Conservation (phyloP, 306 rosid genomes). For the Pyrus pyrifolia region DNA sequence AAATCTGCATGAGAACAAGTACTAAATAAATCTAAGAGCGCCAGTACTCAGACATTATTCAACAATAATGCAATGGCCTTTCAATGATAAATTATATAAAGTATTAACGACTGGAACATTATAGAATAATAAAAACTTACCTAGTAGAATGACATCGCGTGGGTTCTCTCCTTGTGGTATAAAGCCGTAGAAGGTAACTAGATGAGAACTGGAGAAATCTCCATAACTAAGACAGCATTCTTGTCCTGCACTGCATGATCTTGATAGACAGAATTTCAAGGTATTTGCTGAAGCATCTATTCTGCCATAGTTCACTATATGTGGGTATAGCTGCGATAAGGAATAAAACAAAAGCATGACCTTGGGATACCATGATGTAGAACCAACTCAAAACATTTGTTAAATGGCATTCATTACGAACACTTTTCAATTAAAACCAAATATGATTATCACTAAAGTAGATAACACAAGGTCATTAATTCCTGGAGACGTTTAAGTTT, state of each 20-base stretch:
- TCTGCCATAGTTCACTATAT: conserved; percentile 67
- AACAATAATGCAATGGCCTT: background rate
- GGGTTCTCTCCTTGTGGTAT: conserved; percentile 77
- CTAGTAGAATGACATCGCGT: conserved; percentile 65
- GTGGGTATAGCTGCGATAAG: conserved; percentile 65
- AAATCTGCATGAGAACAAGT: conserved; percentile 35
- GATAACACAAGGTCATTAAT: background rate
- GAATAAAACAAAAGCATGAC: conserved; percentile 17
- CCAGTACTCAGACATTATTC: background rate
- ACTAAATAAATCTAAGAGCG: background rate
- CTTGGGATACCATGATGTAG: background rate
- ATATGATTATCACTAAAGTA: background rate
- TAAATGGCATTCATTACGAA: background rate
- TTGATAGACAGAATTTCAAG: conserved; percentile 75
- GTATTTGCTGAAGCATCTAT: conserved; percentile 58
- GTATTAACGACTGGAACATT: background rate
- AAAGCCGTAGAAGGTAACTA: conserved; percentile 74
- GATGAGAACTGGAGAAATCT: conserved; percentile 64
- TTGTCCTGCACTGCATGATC: conserved; percentile 76
- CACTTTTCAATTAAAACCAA: background rate
- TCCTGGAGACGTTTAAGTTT: background rate
- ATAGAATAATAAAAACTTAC: conserved; percentile 30
- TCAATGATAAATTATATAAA: background rate
- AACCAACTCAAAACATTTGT: background rate
- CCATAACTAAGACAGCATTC: conserved; percentile 84